Evolutionary conservation across 169 alveolate genomes (phyloP), one percentile per base, ranked within the genome.

Genomic region (Cryptosporidium sp.): DNA sequence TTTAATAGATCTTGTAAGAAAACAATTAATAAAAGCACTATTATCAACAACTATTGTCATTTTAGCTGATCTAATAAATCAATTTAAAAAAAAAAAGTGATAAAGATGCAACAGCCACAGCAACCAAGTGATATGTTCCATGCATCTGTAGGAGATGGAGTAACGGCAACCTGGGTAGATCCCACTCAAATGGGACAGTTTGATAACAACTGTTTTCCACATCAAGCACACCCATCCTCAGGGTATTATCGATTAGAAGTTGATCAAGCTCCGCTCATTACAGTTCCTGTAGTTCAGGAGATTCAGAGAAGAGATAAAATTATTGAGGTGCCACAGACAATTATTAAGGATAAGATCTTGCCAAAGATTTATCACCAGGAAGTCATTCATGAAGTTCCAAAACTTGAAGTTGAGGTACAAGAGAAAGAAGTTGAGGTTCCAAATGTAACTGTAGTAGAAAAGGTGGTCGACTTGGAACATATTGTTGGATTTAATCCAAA

Each of bases 401-500:
- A 93, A 45, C 93, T 93, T 31, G 96, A 93, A 58, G 93, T 94
- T 37, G 92, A 92, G 52, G 93, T 85, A 68, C 93, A 92, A 71
- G 96, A 94, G 89, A 93, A 70, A 45, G 94, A 87, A 39, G 92
- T 94, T 41, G 93, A 91, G 43, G 91, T 94, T 21, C 93, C 94
- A 41, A 75, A 85, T 41, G 93, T 93, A 52, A 93, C 93, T 65
- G 70, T 91, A 23, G 55, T 93, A 9, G 97, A 94, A 85, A 93
- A 89, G 65, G 92, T 91, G 39, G 95, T 94, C 31, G 95, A 93
- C 41, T 94, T 94, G 41, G 95, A 94, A 69, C 92, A 93, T 55
- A 95, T 92, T 39, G 94, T 94, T 35, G 97, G 97, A 70, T 94
- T 93, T 70, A 92, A 94, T 29, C 97, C 97, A n/a, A 91, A 93